These are phyloP conservation scores for Ehretia macrophylla DNA, from an alignment of 257 asterid genomes.

Conservation along the genomic window DNA sequence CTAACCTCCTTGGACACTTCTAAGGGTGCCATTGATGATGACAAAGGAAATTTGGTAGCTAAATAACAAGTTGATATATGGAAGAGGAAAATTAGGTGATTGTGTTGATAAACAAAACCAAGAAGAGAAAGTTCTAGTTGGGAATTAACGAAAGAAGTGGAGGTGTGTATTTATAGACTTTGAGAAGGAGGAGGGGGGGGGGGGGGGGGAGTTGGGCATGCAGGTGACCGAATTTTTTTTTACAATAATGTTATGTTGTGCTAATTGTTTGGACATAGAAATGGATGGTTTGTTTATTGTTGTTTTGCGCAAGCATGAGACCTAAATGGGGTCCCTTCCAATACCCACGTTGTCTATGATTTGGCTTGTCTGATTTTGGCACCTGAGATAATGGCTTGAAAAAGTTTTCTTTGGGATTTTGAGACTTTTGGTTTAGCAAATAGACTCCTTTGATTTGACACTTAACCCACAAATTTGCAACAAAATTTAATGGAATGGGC, in stretches of 20 bases:
- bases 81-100: constrained; percentile 17
- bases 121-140: neutral
- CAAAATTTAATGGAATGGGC: too few species aligned
- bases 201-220: too few species aligned
- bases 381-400: constrained; percentile 6
- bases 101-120: constrained; percentile 2
- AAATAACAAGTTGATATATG: constrained; percentile 9
- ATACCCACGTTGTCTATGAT: constrained; percentile 11
- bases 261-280: constrained; percentile 7
- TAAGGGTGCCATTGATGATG: constrained; percentile 53
- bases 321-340: constrained; percentile 16
- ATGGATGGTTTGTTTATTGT: constrained; percentile 4
- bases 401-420: constrained; percentile 2
- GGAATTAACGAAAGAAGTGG: constrained; percentile 13
- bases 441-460: constrained; percentile 10
- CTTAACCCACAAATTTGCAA: too few species aligned
- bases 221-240: too few species aligned
- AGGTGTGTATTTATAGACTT: constrained; percentile 35
- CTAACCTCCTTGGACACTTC: constrained; percentile 53
- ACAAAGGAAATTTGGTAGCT: constrained; percentile 8
- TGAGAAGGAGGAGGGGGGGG: constrained; percentile 1
- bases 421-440: neutral
- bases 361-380: constrained; percentile 16
- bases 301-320: constrained; percentile 3
- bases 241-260: neutral